Percentiles rank a stretch among this genome's conserved stretches.
phyloP scores from a whole-genome alignment of 371 early-diverging fungal species.

The Syncephalastrum monosporum region DNA sequence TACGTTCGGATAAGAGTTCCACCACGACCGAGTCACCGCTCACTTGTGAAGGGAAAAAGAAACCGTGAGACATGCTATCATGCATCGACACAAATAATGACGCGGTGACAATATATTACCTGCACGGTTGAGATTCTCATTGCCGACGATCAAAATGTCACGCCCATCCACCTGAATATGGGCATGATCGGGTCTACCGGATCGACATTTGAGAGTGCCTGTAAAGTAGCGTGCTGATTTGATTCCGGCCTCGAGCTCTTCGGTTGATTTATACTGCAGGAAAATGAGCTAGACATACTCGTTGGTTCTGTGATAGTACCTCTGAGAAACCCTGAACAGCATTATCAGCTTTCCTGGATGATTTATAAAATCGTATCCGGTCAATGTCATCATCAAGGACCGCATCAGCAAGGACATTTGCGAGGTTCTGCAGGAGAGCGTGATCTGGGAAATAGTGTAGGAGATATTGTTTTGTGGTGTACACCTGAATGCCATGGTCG shows the following conservation, averaged over 20 bases:
- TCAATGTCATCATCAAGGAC: slow-evolving; percentile 53
- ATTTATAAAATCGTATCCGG: slow-evolving; percentile 28
- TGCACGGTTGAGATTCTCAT: slow-evolving; percentile 77
- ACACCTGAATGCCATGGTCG: slow-evolving; percentile 15
- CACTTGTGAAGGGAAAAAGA: slow-evolving; percentile 29
- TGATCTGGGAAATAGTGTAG: slow-evolving; percentile 37
- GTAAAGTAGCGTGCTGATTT: slow-evolving; percentile 56
- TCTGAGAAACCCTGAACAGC: slow-evolving; percentile 51
- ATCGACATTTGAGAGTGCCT: slow-evolving; percentile 50
- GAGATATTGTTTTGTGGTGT: slow-evolving; percentile 44
- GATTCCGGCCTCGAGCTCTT: slow-evolving; percentile 60
- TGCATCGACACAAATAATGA: too few species aligned
- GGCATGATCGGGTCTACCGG: slow-evolving; percentile 56
- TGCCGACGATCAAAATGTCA: slow-evolving; percentile 65
- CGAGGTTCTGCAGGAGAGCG: slow-evolving; percentile 43
- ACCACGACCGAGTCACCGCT: slow-evolving; percentile 86
- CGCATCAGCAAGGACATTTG: slow-evolving; percentile 50
- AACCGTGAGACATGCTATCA: not conserved
- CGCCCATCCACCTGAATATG: slow-evolving; percentile 50
- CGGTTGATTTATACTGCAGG: slow-evolving; percentile 54
- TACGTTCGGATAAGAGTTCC: slow-evolving; percentile 61
- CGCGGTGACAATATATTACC: slow-evolving; percentile 23
- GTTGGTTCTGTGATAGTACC: slow-evolving; percentile 23
- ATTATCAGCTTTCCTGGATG: slow-evolving; percentile 19
- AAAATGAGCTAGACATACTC: not conserved